These are phyloP conservation scores for Suillus alpinus DNA, from an alignment of 768 basidiomycete genomes.

Conservation along the genomic window DNA sequence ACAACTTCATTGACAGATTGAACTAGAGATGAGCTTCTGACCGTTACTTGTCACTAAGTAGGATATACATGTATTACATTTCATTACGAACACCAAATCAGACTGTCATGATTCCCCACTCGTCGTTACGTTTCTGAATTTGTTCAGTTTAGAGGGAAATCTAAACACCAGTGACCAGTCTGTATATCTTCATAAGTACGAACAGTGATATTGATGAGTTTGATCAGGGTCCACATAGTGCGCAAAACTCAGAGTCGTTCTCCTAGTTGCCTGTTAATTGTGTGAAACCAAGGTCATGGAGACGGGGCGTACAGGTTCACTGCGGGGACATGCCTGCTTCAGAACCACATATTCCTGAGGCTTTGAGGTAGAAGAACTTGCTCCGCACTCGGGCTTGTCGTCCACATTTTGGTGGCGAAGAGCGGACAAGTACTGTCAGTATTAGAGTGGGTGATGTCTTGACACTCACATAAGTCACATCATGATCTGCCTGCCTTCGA, in stretches of 20 bases:
- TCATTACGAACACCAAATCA: neutral
- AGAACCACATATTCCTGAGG: neutral
- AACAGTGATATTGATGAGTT: no score
- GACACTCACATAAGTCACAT: neutral
- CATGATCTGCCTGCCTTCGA: no score
- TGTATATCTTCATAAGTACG: no score
- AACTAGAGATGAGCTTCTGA: neutral
- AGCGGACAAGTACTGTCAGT: neutral
- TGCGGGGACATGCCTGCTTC: neutral
- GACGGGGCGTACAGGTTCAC: constrained; percentile 20
- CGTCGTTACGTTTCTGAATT: neutral
- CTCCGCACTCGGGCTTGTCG: neutral
- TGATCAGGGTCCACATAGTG: neutral
- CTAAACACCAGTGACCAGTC: neutral
- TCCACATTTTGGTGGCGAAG: neutral
- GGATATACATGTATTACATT: neutral
- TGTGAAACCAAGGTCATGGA: neutral
- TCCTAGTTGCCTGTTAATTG: constrained; percentile 18
- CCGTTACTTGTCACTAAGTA: neutral
- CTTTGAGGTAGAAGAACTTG: constrained; percentile 11
- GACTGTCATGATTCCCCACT: neutral
- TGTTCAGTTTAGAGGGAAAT: neutral
- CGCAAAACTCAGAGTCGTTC: constrained; percentile 65
- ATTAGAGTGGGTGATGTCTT: no score
- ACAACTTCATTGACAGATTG: neutral